phyloP scores from a whole-genome alignment of 441 rosid genomes.

The Populus hybrid region DNA sequence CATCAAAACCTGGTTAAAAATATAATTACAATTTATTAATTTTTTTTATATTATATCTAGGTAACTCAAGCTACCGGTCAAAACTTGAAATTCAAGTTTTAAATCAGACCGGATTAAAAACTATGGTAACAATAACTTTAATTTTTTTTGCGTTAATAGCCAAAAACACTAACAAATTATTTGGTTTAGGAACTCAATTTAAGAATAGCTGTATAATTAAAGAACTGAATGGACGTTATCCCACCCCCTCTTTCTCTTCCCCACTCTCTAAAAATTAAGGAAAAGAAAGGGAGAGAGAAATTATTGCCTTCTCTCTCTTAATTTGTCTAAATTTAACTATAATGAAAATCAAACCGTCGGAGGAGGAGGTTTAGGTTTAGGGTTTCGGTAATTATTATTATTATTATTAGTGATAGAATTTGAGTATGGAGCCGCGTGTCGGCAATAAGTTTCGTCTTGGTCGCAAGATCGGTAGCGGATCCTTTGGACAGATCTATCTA shows the following conservation, averaged over 20 bases:
- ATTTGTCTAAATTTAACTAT: background rate
- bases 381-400: background rate
- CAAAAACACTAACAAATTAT: no score
- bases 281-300: constrained; percentile 7
- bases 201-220: no score
- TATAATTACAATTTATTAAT: no score
- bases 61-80: no score
- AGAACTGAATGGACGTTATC: background rate
- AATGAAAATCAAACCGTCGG: no score
- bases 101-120: no score
- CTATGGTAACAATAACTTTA: no score
- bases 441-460: constrained; percentile 90
- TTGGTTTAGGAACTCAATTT: background rate
- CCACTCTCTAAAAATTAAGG: constrained; percentile 8
- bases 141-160: no score
- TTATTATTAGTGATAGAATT: background rate
- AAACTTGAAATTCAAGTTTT: no score
- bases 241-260: background rate
- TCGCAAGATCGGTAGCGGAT: constrained; percentile 95
- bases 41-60: no score
- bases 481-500: constrained; percentile 96
- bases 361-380: background rate
- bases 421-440: constrained; percentile 73
- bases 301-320: background rate
- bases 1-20: no score